Evolutionary conservation across 331 rosid genomes (phyloP), one percentile per base, ranked within the genome.

Genomic region (Prunus yedoensis): DNA sequence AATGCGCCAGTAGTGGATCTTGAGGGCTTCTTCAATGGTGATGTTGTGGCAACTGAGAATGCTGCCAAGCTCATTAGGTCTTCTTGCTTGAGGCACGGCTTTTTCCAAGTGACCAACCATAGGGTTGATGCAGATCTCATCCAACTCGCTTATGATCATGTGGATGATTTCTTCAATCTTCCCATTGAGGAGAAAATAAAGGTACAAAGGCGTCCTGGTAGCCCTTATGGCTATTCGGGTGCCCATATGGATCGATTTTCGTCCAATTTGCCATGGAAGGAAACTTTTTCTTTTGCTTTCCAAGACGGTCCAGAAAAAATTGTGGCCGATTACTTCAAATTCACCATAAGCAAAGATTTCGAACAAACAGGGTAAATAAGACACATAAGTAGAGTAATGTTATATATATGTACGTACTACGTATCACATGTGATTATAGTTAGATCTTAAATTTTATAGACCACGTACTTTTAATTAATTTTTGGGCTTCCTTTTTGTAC

Each of bases 201-300:
- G 30, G 71, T 72, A 8, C 28, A 71, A 8, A 86, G 84, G 62
- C 23, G 12, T 4, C 85, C 87, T 0, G 90, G 89, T 1, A n/a
- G 84, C 16, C 76, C 84, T 62, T 83, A 82, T 74, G 97, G 98
- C 0, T 93, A 91, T 66, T 91, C 97, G 0, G 92, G 96, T 41
- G 93, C 94, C 3, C 98, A 93, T 82, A 89, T 92, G 16, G 84
- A 89, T 9, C 86, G 98, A 2, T 93, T 79, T 78, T 84, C 94
- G 0, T 83, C 98, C 8, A 89, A 84, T 28, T 64, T 93, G 27
- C 98, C 98, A 0, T 93, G 98, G 98, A 93, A 91, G 73, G 98
- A 93, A 77, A 91, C 98, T 3, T 76, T 93, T 54, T 91, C 98
- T 72, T 91, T 91, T 51, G 84, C 81, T 1, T 88, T 82, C 63